Conservation (phyloP, 1,284 basidiomycete species). For the Malassezia furfur region DNA sequence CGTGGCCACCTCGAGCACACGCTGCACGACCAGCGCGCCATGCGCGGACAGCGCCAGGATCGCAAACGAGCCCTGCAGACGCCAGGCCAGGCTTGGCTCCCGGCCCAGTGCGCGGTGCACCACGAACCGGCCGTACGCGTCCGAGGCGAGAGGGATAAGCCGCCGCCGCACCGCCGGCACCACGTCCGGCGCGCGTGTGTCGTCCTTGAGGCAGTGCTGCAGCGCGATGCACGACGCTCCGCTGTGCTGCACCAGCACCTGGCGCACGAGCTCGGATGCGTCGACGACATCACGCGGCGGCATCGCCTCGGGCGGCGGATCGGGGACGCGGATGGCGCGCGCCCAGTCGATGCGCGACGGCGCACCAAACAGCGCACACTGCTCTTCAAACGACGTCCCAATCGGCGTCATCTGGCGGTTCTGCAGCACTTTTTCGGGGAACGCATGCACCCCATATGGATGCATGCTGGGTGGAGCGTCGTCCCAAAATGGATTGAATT, state of each 20-base stretch:
- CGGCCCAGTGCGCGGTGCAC: conserved; percentile 28
- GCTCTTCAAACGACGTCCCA: background rate
- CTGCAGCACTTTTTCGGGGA: background rate
- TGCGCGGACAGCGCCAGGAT: conserved; percentile 32
- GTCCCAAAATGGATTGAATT: conserved; percentile 11
- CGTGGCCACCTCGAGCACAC: conserved; percentile 28
- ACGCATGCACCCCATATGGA: background rate
- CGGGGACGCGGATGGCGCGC: background rate
- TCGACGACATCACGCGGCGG: background rate
- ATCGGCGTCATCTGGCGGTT: background rate
- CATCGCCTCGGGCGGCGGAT: background rate
- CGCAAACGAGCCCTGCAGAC: conserved; percentile 26
- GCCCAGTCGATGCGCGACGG: background rate
- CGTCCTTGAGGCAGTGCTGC: conserved; percentile 38
- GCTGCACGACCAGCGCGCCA: conserved; percentile 40
- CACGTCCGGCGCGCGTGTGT: conserved; percentile 17
- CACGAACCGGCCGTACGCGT: conserved; percentile 41
- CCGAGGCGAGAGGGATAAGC: conserved; percentile 24
- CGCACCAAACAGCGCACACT: background rate
- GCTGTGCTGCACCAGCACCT: background rate
- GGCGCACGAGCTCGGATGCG: background rate
- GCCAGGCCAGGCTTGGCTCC: conserved; percentile 19
- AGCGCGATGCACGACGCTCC: conserved; percentile 32
- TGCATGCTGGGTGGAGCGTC: background rate
- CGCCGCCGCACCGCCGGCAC: conserved; percentile 22